A percentile compares a stretch with the other conserved stretches of the same genome.
Conservation (phyloP, 1,284 basidiomycete species). For the Gomphus bonarii region DNA sequence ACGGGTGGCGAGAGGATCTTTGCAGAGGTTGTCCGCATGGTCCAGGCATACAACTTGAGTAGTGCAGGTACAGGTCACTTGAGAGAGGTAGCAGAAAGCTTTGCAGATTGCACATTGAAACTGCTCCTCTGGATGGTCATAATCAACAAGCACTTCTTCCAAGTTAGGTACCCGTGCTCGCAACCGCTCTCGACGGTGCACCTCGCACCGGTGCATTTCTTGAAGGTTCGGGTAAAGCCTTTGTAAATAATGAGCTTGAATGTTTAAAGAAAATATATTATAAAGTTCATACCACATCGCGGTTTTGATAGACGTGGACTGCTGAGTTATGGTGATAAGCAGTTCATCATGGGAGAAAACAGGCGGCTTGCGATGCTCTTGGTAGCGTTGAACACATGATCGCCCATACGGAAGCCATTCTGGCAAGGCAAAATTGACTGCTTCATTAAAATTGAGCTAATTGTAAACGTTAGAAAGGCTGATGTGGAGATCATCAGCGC, state of each 20-base stretch:
- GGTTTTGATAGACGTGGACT: constrained; percentile 88
- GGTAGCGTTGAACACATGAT: constrained; percentile 83
- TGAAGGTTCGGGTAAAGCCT: constrained; percentile 79
- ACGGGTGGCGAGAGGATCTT: constrained; percentile 48
- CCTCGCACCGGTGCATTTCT: constrained; percentile 87
- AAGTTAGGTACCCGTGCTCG: constrained; percentile 43
- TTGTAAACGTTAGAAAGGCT: constrained; percentile 4
- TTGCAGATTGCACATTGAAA: constrained; percentile 95
- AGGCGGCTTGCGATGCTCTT: constrained; percentile 82
- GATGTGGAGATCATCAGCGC: constrained; percentile 16
- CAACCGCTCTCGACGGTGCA: constrained; percentile 52
- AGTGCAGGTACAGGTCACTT: constrained; percentile 76
- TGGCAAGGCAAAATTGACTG: constrained; percentile 96
- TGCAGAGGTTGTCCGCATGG: constrained; percentile 73
- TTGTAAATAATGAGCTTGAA: constrained; percentile 3
- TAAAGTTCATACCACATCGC: constrained; percentile 67
- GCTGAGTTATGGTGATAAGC: constrained; percentile 88
- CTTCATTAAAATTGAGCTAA: constrained; percentile 96
- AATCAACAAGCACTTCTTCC: constrained; percentile 62
- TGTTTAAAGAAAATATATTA: background rate
- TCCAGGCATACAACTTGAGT: constrained; percentile 78
- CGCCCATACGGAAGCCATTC: constrained; percentile 89
- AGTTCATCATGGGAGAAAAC: constrained; percentile 99
- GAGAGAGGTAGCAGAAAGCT: constrained; percentile 91
- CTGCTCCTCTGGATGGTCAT: constrained; percentile 84